phyloP scores from a whole-genome alignment of 352 stramenopile genomes.

The Phytophthora podocarpi region DNA sequence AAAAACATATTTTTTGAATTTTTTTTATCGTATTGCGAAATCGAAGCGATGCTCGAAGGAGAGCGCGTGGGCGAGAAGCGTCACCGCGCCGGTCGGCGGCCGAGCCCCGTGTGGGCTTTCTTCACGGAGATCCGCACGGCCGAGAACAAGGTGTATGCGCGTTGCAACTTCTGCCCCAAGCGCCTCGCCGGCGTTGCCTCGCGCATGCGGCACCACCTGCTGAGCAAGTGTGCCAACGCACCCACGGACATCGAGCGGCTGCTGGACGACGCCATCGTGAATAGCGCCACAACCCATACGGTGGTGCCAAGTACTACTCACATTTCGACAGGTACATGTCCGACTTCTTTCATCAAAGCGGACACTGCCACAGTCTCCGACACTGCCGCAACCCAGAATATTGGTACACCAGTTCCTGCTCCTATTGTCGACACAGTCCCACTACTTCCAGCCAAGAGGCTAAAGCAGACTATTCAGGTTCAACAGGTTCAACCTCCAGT shows the following conservation, averaged over 20 bases:
- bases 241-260: slow-evolving; percentile 29
- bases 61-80: slow-evolving; percentile 13
- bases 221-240: slow-evolving; percentile 46
- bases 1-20: too few relatives aligned
- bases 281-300: slow-evolving; percentile 6
- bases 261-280: slow-evolving; percentile 18
- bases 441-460: background rate
- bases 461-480: background rate
- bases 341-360: background rate
- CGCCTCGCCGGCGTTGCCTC: slow-evolving; percentile 53
- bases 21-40: too few relatives aligned
- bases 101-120: slow-evolving; percentile 54
- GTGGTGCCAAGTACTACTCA: background rate
- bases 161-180: slow-evolving; percentile 53
- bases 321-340: background rate
- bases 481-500: background rate
- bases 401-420: background rate
- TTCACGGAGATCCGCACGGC: slow-evolving; percentile 50
- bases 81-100: slow-evolving; percentile 37
- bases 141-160: slow-evolving; percentile 52
- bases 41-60: background rate
- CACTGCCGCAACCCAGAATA: background rate
- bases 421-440: background rate
- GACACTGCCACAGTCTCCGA: background rate
- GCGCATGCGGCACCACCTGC: slow-evolving; percentile 56